Evolutionary conservation across 305 asterid genomes (phyloP).

Genomic region (Caryopteris hybrid): DNA sequence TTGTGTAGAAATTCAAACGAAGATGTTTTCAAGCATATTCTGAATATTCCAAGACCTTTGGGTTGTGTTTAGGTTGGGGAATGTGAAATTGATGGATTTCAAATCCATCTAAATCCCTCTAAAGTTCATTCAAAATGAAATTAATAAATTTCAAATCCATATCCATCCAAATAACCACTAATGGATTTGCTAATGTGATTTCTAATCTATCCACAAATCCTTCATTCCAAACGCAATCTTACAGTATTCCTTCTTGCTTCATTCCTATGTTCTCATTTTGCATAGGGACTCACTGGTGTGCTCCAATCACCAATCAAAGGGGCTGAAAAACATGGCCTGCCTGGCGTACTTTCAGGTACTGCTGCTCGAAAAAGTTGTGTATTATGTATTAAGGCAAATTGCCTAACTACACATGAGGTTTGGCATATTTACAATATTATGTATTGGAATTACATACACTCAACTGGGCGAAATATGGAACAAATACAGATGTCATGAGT

Average conservation of each 20-base stretch:
- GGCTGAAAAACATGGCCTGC: conserved; percentile 95
- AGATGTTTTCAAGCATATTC: not conserved
- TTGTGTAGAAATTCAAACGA: not conserved
- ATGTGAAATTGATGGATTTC: not conserved
- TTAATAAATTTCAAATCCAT: no score
- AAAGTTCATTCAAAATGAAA: no score
- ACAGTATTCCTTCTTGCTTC: not conserved
- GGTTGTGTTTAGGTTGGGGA: not conserved
- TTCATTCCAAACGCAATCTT: not conserved
- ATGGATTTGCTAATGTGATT: no score
- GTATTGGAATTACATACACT: not conserved
- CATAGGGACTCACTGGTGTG: conserved; percentile 94
- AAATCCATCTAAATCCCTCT: no score
- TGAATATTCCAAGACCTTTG: not conserved
- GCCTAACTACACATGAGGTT: not conserved
- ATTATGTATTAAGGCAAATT: not conserved
- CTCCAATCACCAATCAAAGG: conserved; percentile 96
- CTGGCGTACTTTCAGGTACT: conserved; percentile 92
- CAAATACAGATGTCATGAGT: not conserved
- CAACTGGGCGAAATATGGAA: not conserved
- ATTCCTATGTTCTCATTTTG: not conserved
- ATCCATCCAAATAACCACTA: not conserved
- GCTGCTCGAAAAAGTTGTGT: conserved; percentile 2
- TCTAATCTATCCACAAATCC: not conserved
- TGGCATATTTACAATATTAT: not conserved